Percentiles rank a stretch among this genome's conserved stretches.
These are phyloP conservation scores for Ambrosiella cleistominuta DNA, from an alignment of 2,329 filamentous ascomycete species.

Conservation along the genomic window DNA sequence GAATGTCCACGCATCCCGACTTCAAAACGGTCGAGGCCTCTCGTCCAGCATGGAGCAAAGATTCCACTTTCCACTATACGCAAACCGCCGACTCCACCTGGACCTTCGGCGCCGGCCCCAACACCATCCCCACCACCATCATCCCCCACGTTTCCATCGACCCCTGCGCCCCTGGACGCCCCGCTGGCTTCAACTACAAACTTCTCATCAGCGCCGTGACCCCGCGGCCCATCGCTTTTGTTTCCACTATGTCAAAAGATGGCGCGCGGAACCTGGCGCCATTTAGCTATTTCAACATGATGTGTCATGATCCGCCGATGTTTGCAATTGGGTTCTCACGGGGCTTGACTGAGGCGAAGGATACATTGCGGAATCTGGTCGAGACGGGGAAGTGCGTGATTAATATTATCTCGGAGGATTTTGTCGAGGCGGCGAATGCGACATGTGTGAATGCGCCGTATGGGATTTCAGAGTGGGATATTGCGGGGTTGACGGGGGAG, in stretches of 20 bases:
- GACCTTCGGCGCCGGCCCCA: slow-evolving; percentile 48
- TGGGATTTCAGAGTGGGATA: slow-evolving; percentile 60
- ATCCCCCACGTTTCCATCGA: slow-evolving; percentile 55
- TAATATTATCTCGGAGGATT: slow-evolving; percentile 76
- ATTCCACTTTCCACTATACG: slow-evolving; percentile 34
- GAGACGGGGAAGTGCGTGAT: slow-evolving; percentile 59
- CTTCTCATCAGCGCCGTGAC: slow-evolving; percentile 69
- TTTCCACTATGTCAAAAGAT: slow-evolving; percentile 45
- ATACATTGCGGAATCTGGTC: slow-evolving; percentile 57
- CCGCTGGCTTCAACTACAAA: slow-evolving; percentile 68
- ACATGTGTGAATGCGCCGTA: slow-evolving; percentile 61
- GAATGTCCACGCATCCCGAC: slow-evolving; percentile 45
- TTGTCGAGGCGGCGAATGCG: slow-evolving; percentile 75
- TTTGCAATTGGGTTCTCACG: slow-evolving; percentile 45
- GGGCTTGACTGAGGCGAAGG: slow-evolving; percentile 43
- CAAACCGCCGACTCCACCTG: slow-evolving; percentile 49
- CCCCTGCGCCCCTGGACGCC: slow-evolving; percentile 54
- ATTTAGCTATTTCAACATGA: slow-evolving; percentile 70
- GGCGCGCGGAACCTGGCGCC: slow-evolving; percentile 57
- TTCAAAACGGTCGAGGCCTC: slow-evolving; percentile 55
- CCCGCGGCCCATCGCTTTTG: slow-evolving; percentile 60
- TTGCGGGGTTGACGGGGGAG: slow-evolving; percentile 58
- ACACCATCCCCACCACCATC: slow-evolving; percentile 25
- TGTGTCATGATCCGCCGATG: slow-evolving; percentile 73
- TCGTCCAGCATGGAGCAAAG: slow-evolving; percentile 41